Evolutionary conservation across 805 yeast species (phyloP), one percentile per base, ranked within the genome.

Genomic region (Lachancea dasiensis): DNA sequence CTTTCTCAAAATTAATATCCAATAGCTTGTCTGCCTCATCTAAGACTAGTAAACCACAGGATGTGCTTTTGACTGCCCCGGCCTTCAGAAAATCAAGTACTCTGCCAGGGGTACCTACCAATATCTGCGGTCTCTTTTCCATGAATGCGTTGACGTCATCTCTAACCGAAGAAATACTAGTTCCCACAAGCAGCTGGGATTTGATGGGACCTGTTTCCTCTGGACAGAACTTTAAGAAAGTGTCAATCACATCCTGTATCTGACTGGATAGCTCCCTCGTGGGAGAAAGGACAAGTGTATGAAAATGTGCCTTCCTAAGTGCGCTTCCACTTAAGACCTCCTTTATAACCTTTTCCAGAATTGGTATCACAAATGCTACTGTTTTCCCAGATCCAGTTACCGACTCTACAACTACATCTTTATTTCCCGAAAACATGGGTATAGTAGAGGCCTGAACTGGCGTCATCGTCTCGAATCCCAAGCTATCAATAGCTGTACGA

Each of bases 341-440:
- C 3, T 56, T 52, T 5, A 69, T 42, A 6, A 87, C 60, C 48
- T 78, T 80, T 50, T 87, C 90, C 4, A 87, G 52, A 1, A 84
- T 72, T 0, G 98, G 98, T 2, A 92, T 70, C 4, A 79, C 76
- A 64, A 84, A 92, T 3, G 97, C 82, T n/a, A 89, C 60, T 0
- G 98, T 92, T 58, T 92, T 92, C n/a, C 98, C 98, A 0, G 97
- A 87, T 0, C 98, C 98, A 0, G 98, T 92, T 1, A 86, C 95
- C 0, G 97, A 95, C 57, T 92, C 97, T 1, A 87, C 97, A 6
- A 92, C 92, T 3, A 92, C 96, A 62, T 92, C 98, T 53, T 90
- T 90, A 54, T 87, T 83, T 14, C 78, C 78, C 16, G 81, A 62
- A 47, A 92, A 74, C 43, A 89, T 64, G 0, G 98, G 98, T 34